phyloP scores from a whole-genome alignment of 2,329 filamentous ascomycete genomes.

The Monilinia fructigena region DNA sequence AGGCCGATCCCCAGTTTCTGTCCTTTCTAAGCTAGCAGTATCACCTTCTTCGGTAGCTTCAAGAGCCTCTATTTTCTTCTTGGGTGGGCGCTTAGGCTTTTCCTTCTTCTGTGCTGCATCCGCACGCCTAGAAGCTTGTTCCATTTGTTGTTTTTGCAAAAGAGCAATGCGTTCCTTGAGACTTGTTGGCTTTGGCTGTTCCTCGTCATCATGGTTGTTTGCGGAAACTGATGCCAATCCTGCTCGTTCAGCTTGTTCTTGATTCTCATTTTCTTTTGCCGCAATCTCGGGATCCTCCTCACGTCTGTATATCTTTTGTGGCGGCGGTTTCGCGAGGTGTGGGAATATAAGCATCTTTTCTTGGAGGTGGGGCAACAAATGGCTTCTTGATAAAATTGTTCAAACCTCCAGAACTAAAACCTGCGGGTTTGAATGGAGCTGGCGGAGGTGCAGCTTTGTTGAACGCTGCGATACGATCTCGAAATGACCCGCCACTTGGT shows the following conservation, averaged over 20 bases:
- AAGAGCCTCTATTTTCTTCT: conserved; percentile 60
- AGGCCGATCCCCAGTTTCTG: conserved; percentile 48
- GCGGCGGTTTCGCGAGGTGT: conserved; percentile 66
- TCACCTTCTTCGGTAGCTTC: conserved; percentile 43
- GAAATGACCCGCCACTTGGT: conserved; percentile 75
- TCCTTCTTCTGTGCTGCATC: conserved; percentile 79
- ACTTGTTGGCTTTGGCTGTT: conserved; percentile 86
- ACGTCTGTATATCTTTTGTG: conserved; percentile 75
- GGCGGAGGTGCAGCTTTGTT: conserved; percentile 87
- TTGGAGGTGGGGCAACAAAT: conserved; percentile 92
- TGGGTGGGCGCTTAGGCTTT: conserved; percentile 76
- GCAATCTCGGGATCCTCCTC: conserved; percentile 80
- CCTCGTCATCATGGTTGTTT: conserved; percentile 55
- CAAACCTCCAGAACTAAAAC: conserved; percentile 56
- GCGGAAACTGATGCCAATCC: conserved; percentile 51
- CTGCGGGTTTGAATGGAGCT: conserved; percentile 82
- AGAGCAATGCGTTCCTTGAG: conserved; percentile 94
- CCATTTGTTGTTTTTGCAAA: conserved; percentile 88
- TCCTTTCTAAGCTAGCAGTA: conserved; percentile 46
- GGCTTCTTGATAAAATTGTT: conserved; percentile 89
- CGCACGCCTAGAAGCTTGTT: conserved; percentile 80
- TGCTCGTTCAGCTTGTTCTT: conserved; percentile 67
- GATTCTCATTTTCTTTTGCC: conserved; percentile 63
- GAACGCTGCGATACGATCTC: conserved; percentile 94
- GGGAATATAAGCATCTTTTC: conserved; percentile 85